phyloP scores from a whole-genome alignment of 2,329 filamentous ascomycete species.

The Coleophoma crateriformis region DNA sequence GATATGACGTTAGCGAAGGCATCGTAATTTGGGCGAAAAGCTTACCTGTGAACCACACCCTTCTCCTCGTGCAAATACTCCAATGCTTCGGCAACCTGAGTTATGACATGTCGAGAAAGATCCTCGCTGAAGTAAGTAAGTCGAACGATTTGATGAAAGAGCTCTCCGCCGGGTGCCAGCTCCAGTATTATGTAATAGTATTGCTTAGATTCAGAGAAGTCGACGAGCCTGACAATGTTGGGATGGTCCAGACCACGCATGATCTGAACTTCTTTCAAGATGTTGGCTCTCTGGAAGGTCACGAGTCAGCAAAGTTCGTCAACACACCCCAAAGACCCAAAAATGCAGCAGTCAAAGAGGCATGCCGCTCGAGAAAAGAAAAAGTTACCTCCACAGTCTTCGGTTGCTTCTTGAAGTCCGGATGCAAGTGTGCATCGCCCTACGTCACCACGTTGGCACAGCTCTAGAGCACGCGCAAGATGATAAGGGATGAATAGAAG shows the following conservation, averaged over 20 bases:
- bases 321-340: neutral
- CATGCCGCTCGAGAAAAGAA: slow-evolving; percentile 26
- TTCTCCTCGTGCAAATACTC: slow-evolving; percentile 92
- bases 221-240: slow-evolving; percentile 89
- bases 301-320: neutral
- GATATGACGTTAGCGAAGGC: slow-evolving; percentile 26
- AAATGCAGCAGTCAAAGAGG: slow-evolving; percentile 14
- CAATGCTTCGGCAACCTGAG: slow-evolving; percentile 89
- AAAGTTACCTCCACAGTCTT: slow-evolving; percentile 94
- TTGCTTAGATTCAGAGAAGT: slow-evolving; percentile 88
- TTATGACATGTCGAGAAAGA: slow-evolving; percentile 87
- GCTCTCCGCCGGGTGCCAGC: slow-evolving; percentile 87
- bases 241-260: slow-evolving; percentile 97
- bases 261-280: slow-evolving; percentile 96
- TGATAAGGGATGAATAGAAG: slow-evolving; percentile 27
- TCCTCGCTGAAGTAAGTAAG: slow-evolving; percentile 98
- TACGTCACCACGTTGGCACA: slow-evolving; percentile 59
- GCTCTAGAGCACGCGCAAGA: slow-evolving; percentile 22
- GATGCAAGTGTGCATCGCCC: slow-evolving; percentile 90
- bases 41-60: slow-evolving; percentile 94
- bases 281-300: slow-evolving; percentile 75
- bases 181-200: slow-evolving; percentile 98
- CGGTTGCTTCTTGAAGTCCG: slow-evolving; percentile 90
- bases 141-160: slow-evolving; percentile 97
- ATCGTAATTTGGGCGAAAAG: slow-evolving; percentile 8